phyloP scores from a whole-genome alignment of 2,329 filamentous ascomycete genomes.

The Daldinia sp. region DNA sequence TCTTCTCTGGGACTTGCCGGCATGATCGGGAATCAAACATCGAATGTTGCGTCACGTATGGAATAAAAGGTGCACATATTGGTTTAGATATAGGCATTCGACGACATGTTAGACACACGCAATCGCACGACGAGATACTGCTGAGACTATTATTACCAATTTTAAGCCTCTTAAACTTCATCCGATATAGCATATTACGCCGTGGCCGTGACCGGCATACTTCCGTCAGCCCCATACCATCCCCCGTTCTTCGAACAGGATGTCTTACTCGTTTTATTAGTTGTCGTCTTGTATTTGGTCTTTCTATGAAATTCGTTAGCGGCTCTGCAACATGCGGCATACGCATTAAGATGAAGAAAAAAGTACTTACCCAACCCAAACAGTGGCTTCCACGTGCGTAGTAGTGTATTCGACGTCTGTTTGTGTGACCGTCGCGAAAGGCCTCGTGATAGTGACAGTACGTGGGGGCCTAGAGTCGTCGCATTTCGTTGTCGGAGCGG shows the following conservation, averaged over 20 bases:
- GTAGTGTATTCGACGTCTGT: constrained; percentile 55
- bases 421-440: constrained; percentile 50
- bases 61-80: too few species aligned
- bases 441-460: constrained; percentile 51
- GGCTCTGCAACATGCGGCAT: not conserved
- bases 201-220: constrained; percentile 22
- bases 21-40: not conserved
- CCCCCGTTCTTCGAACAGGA: constrained; percentile 54
- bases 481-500: constrained; percentile 53
- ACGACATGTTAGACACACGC: not conserved
- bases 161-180: too few species aligned
- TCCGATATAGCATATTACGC: not conserved
- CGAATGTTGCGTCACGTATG: too few species aligned
- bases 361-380: constrained; percentile 54
- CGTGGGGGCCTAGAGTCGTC: constrained; percentile 43
- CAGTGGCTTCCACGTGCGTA: constrained; percentile 51
- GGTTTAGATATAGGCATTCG: too few species aligned
- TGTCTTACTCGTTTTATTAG: constrained; percentile 53
- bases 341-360: not conserved
- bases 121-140: not conserved
- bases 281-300: constrained; percentile 53
- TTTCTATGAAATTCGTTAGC: constrained; percentile 41
- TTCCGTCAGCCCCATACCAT: constrained; percentile 49
- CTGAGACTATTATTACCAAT: too few species aligned
- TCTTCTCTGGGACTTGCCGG: not conserved